phyloP scores from a whole-genome alignment of 163 green algal genomes.

The Scenedesmus sp. region DNA sequence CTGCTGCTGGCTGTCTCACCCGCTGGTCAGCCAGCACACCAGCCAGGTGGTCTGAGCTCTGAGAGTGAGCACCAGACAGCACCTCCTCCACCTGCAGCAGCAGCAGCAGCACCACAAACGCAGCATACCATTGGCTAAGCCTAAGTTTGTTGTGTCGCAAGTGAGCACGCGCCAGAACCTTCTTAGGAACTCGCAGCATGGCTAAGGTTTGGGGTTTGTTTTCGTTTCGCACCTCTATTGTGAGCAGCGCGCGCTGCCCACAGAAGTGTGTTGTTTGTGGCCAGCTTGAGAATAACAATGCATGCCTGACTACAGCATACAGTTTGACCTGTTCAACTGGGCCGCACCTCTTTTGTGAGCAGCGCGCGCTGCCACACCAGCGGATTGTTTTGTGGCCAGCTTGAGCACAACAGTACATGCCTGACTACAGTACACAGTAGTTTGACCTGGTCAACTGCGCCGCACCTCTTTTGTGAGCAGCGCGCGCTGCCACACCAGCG shows the following conservation, averaged over 20 bases:
- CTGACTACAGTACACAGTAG: not conserved
- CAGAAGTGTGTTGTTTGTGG: slow-evolving; percentile 64
- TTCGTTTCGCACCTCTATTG: slow-evolving; percentile 55
- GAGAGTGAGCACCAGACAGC: slow-evolving; percentile 41
- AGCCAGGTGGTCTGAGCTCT: slow-evolving; percentile 34
- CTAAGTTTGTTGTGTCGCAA: too few relatives aligned
- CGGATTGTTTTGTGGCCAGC: slow-evolving; percentile 57
- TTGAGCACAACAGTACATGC: slow-evolving; percentile 57
- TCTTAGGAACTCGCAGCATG: too few relatives aligned
- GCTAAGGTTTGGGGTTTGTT: too few relatives aligned
- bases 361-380: slow-evolving; percentile 79
- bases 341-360: slow-evolving; percentile 63
- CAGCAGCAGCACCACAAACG: not conserved
- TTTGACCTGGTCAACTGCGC: too few relatives aligned
- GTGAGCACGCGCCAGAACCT: too few relatives aligned
- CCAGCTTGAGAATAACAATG: slow-evolving; percentile 61
- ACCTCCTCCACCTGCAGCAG: slow-evolving; percentile 47
- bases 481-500: slow-evolving; percentile 79
- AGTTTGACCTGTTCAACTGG: not conserved
- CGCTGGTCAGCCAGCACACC: slow-evolving; percentile 39
- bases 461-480: slow-evolving; percentile 67
- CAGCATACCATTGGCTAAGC: not conserved
- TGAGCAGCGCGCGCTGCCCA: slow-evolving; percentile 76
- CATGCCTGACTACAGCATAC: not conserved
- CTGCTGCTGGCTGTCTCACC: not conserved